Conservation (phyloP, 78 protist genomes). For the Dictyostelium firmibasis region DNA sequence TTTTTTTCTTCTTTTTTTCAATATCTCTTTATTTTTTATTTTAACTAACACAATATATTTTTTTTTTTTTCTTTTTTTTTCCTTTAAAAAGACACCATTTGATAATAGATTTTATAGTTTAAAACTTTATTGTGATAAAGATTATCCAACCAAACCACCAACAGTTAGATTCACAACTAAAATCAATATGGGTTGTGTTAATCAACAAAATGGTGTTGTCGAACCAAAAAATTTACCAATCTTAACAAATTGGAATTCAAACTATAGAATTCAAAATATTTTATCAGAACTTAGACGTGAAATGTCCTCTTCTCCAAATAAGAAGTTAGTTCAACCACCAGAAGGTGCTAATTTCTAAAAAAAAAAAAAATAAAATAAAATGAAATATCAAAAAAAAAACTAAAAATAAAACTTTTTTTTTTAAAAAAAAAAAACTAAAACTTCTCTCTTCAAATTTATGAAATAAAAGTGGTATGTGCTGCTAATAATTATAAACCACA, state of each 20-base stretch:
- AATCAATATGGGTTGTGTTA: conserved; percentile 87
- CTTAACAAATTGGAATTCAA: conserved; percentile 61
- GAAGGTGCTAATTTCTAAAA: conserved; percentile 43
- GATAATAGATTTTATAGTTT: conserved; percentile 88
- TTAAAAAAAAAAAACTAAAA: not conserved
- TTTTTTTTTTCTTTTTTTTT: not conserved
- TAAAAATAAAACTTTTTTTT: not conserved
- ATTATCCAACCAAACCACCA: conserved; percentile 94
- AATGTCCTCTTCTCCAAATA: conserved; percentile 82
- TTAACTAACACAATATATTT: no score
- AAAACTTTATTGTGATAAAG: conserved; percentile 86
- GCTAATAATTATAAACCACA: no score
- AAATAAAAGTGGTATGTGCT: no score
- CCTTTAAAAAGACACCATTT: conserved; percentile 84
- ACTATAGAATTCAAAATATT: conserved; percentile 49
- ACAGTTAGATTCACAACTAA: conserved; percentile 81
- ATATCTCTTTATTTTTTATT: not conserved
- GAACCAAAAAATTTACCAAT: conserved; percentile 62
- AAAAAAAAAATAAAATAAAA: not conserved
- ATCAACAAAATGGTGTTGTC: conserved; percentile 45
- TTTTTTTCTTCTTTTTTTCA: not conserved
- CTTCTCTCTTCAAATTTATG: no score
- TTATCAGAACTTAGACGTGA: conserved; percentile 67
- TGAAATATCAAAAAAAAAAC: not conserved
- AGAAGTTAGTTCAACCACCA: conserved; percentile 85